Base-by-base conservation (phyloP, 441 rosid species). In the Croton laevigatus region DNA sequence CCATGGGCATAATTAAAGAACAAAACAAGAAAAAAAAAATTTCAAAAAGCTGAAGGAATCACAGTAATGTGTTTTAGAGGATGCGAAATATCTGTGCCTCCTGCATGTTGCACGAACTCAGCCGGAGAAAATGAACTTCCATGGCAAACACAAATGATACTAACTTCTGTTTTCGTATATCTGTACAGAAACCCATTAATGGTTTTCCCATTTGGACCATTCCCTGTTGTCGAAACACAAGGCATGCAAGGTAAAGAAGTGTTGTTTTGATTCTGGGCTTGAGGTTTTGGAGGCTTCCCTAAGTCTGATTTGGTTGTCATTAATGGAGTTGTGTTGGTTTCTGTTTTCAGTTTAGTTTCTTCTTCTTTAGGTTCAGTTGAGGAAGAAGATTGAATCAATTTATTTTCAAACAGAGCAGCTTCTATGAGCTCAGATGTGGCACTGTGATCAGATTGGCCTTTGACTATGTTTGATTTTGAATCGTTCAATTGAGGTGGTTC, bases 41-140 rank as follows among this genome's bases (percentile, higher is more conserved):
- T 19, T 77, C 73, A 84, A 48, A 82, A 68, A 1, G 80, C 75
- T 54, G 90, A 84, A 62, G 92, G 86, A 79, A 82, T 86, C 65
- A 89, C 87, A 12, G 88, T 91, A 57, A 93, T 91, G 68, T 86
- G 97, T 53, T 85, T 80, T 20, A 88, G 86, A 0, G 97, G 97
- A 76, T 90, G 82, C 22, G 86, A 87, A 0, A 89, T 87, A 23
- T 89, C 91, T 4, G 88, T 84, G 1, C 98, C 95, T 0, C 98
- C 98, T 0, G 94, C 95, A 5, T 91, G 98, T 81, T 87, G 87
- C 73, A 93, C 97, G 13, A 93, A 93, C 91, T 91, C 94, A 0
- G 92, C 92, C 0, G 97, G 98, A 1, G 94, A 80, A 66, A 83
- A 86, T 72, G 91, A 93, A 76, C 69, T 87, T 46, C 98, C 98